phyloP scores from a whole-genome alignment of 2,329 filamentous ascomycete genomes.

The Aspergillus sp. region DNA sequence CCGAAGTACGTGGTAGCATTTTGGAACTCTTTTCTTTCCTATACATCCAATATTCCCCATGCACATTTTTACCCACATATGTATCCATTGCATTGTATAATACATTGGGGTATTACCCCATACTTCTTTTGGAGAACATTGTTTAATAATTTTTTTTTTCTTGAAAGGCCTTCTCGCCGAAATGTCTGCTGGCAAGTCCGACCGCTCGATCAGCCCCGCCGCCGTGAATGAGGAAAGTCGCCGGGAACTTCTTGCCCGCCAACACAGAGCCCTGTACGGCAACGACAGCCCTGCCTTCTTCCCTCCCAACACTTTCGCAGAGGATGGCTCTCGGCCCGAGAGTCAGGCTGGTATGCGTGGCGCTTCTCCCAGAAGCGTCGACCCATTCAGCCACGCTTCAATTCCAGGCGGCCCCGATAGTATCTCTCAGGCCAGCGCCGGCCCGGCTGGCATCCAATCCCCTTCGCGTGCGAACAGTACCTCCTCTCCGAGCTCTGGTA shows the following conservation, averaged over 20 bases:
- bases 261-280: constrained; percentile 91
- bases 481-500: constrained; percentile 64
- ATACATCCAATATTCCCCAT: constrained; percentile 36
- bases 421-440: constrained; percentile 46
- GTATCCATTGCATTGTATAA: constrained; percentile 46
- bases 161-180: constrained; percentile 64
- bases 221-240: constrained; percentile 94
- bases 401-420: constrained; percentile 52
- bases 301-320: constrained; percentile 65
- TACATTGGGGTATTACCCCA: constrained; percentile 38
- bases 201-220: constrained; percentile 80
- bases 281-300: constrained; percentile 67
- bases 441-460: constrained; percentile 49
- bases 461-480: constrained; percentile 78
- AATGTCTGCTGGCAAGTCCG: constrained; percentile 73
- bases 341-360: constrained; percentile 68
- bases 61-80: constrained; percentile 35
- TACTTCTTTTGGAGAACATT: constrained; percentile 32
- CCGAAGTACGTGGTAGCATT: constrained; percentile 70
- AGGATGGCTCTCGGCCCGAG: constrained; percentile 67
- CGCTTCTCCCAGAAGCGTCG: constrained; percentile 77
- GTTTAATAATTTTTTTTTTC: constrained; percentile 42
- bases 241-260: constrained; percentile 90
- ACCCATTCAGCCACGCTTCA: constrained; percentile 61
- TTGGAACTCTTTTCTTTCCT: constrained; percentile 29